These are phyloP conservation scores for Coemansia sp. DNA, from an alignment of 192 early-diverging fungal species.

Conservation along the genomic window DNA sequence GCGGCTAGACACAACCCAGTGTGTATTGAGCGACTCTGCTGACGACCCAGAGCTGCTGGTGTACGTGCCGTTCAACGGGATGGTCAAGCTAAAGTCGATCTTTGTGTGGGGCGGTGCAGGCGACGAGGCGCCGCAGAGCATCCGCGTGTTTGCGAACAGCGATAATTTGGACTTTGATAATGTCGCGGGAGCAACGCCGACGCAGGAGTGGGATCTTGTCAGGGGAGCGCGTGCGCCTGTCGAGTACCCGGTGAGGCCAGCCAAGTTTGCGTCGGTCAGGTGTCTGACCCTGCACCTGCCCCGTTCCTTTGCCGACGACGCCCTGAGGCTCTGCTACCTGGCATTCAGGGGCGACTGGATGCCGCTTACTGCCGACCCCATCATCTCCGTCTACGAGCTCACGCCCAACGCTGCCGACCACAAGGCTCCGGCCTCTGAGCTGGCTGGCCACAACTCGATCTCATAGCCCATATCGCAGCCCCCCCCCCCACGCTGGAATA, in stretches of 20 bases:
- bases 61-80: slow-evolving; percentile 89
- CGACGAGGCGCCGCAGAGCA: slow-evolving; percentile 62
- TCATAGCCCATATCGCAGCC: slow-evolving; percentile 2
- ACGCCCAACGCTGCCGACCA: slow-evolving; percentile 76
- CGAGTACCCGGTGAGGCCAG: slow-evolving; percentile 67
- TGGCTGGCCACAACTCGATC: slow-evolving; percentile 45
- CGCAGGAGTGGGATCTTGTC: slow-evolving; percentile 86
- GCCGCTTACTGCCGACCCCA: slow-evolving; percentile 68
- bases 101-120: slow-evolving; percentile 69
- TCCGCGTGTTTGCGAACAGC: slow-evolving; percentile 90
- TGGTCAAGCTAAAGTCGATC: slow-evolving; percentile 91
- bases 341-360: slow-evolving; percentile 94
- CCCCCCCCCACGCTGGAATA: neutral
- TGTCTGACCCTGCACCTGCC: slow-evolving; percentile 84
- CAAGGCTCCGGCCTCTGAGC: slow-evolving; percentile 59
- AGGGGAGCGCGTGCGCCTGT: slow-evolving; percentile 58
- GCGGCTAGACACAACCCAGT: slow-evolving; percentile 70
- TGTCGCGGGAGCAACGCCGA: slow-evolving; percentile 65
- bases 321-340: slow-evolving; percentile 68
- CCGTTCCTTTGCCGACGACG: slow-evolving; percentile 77
- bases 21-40: slow-evolving; percentile 72
- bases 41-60: slow-evolving; percentile 90
- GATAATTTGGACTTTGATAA: slow-evolving; percentile 92
- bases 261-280: slow-evolving; percentile 80
- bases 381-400: slow-evolving; percentile 75